These are phyloP conservation scores for Podaxis sp. DNA, from an alignment of 768 basidiomycete species.

Conservation along the genomic window DNA sequence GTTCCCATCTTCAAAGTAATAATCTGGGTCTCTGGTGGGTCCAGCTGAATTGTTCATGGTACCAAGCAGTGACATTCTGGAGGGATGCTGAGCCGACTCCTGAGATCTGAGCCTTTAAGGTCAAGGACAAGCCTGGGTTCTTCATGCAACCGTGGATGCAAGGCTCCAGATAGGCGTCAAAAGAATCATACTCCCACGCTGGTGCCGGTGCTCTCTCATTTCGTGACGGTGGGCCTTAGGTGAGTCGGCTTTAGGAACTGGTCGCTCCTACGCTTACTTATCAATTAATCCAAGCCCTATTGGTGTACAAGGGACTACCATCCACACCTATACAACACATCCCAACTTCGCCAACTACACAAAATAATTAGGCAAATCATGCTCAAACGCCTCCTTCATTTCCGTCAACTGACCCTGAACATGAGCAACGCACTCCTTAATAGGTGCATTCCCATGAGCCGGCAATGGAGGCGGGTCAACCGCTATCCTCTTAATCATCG, in stretches of 20 bases:
- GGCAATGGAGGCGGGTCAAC: neutral
- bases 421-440: neutral
- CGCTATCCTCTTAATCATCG: neutral
- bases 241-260: too few species aligned
- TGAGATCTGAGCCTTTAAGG: too few species aligned
- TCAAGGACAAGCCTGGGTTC: neutral
- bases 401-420: neutral
- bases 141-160: neutral
- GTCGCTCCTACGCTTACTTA: too few species aligned
- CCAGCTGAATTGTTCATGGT: too few species aligned
- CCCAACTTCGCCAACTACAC: neutral
- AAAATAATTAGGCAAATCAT: conserved; percentile 3
- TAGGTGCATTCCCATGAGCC: neutral
- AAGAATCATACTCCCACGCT: neutral
- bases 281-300: neutral
- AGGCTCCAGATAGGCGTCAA: neutral
- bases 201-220: neutral
- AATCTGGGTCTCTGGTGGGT: neutral
- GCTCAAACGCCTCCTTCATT: neutral
- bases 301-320: neutral
- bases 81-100: too few species aligned
- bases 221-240: too few species aligned
- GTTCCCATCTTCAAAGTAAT: conserved; percentile 5
- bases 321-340: neutral
- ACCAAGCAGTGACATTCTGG: too few species aligned